These are phyloP conservation scores for Porogramme epimiltina DNA, from an alignment of 1,284 basidiomycete species.

Conservation along the genomic window DNA sequence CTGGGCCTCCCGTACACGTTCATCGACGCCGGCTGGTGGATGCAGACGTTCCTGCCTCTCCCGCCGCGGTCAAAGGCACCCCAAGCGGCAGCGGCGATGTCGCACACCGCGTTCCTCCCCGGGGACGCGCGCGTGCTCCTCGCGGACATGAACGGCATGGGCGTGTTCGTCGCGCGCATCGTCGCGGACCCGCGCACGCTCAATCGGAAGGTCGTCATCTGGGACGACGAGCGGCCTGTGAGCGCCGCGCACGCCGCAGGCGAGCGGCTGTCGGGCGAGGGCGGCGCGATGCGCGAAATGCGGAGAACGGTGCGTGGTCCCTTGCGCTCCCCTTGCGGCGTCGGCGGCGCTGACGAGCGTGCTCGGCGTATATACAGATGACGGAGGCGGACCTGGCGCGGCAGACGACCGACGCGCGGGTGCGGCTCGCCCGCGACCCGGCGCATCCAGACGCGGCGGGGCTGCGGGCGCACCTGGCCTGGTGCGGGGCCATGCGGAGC, in stretches of 20 bases:
- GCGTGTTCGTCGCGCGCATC: constrained; percentile 24
- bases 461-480: not conserved
- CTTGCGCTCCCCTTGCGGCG: not conserved
- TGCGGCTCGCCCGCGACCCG: not conserved
- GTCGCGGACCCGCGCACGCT: constrained; percentile 28
- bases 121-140: constrained; percentile 18
- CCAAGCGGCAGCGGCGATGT: not conserved
- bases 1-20: constrained; percentile 25
- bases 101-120: not conserved
- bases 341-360: not conserved
- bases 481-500: constrained; percentile 16
- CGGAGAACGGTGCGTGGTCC: constrained; percentile 2
- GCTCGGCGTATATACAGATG: not conserved
- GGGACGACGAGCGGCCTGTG: constrained; percentile 27
- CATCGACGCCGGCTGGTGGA: constrained; percentile 29
- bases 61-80: not conserved
- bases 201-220: constrained; percentile 30
- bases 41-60: constrained; percentile 22
- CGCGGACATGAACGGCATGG: constrained; percentile 21
- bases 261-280: constrained; percentile 18
- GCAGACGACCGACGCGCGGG: not conserved
- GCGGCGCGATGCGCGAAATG: constrained; percentile 5
- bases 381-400: not conserved
- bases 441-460: not conserved
- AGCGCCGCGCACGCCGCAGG: constrained; percentile 13